phyloP scores from a whole-genome alignment of 495 filamentous ascomycete genomes.

The Aspergillus cavernicola region DNA sequence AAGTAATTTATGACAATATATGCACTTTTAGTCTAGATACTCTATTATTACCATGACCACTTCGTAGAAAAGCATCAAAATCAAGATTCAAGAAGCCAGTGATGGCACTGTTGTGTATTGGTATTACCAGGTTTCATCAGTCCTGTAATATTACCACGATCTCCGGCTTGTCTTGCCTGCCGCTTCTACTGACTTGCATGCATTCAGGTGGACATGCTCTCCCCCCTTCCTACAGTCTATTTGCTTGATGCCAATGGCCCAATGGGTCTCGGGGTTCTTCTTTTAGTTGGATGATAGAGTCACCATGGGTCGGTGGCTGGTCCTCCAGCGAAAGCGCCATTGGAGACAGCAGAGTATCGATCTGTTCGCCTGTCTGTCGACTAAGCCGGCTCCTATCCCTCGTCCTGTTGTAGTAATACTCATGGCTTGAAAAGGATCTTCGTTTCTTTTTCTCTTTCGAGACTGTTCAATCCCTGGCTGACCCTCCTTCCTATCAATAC shows the following conservation, averaged over 20 bases:
- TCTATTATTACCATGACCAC: no score
- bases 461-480: conserved; percentile 17
- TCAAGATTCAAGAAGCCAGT: no score
- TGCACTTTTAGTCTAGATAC: no score
- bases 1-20: no score
- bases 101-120: no score
- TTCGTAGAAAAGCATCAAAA: no score
- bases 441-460: conserved; percentile 19
- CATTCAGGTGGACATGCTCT: conserved; percentile 9
- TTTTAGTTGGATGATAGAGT: conserved; percentile 15
- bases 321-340: conserved; percentile 12
- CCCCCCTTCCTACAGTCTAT: neutral
- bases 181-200: conserved; percentile 12
- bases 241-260: conserved; percentile 9
- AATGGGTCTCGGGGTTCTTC: conserved; percentile 7
- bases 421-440: conserved; percentile 13
- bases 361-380: conserved; percentile 9
- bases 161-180: neutral
- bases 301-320: conserved; percentile 19
- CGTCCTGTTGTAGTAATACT: neutral
- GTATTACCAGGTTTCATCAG: conserved; percentile 5
- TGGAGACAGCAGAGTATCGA: conserved; percentile 12
- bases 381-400: conserved; percentile 10
- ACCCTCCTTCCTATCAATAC: conserved; percentile 20
- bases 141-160: conserved; percentile 1